Conservation (phyloP, 305 asterid genomes). For the Coffea humblotiana region DNA sequence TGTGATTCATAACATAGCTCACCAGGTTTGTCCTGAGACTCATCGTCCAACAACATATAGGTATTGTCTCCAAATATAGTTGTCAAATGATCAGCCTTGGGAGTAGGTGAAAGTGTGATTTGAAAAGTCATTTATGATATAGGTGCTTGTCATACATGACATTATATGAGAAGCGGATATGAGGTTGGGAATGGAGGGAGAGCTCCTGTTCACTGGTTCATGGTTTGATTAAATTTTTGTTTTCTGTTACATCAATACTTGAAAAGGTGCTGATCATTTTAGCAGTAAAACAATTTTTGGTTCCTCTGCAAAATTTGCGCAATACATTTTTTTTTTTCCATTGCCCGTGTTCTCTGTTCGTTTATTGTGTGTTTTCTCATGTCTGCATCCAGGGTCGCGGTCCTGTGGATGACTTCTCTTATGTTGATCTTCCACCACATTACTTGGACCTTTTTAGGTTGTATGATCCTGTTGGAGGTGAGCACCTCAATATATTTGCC, state of each 20-base stretch:
- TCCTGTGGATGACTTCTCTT: slow-evolving; percentile 69
- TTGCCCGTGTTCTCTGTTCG: background rate
- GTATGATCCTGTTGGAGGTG: slow-evolving; percentile 92
- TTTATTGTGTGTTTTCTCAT: slow-evolving; percentile 17
- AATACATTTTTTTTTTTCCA: background rate
- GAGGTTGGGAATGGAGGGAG: background rate
- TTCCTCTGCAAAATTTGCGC: background rate
- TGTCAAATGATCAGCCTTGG: background rate
- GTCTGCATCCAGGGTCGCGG: slow-evolving; percentile 79
- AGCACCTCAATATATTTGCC: slow-evolving; percentile 87
- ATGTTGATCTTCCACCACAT: slow-evolving; percentile 72
- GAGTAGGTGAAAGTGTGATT: background rate
- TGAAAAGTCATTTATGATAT: background rate
- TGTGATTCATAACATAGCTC: slow-evolving; percentile 95
- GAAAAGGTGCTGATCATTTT: background rate
- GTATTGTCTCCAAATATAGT: background rate
- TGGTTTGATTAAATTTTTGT: background rate
- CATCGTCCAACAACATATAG: background rate
- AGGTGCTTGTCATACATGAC: background rate
- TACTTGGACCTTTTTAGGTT: slow-evolving; percentile 67
- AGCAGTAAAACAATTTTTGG: background rate
- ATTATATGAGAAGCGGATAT: background rate
- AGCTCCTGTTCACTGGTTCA: background rate
- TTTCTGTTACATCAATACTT: background rate
- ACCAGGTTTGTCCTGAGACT: slow-evolving; percentile 62